These are phyloP conservation scores for Kwoniella newhampshirensis DNA, from an alignment of 768 basidiomycete species.

Conservation along the genomic window DNA sequence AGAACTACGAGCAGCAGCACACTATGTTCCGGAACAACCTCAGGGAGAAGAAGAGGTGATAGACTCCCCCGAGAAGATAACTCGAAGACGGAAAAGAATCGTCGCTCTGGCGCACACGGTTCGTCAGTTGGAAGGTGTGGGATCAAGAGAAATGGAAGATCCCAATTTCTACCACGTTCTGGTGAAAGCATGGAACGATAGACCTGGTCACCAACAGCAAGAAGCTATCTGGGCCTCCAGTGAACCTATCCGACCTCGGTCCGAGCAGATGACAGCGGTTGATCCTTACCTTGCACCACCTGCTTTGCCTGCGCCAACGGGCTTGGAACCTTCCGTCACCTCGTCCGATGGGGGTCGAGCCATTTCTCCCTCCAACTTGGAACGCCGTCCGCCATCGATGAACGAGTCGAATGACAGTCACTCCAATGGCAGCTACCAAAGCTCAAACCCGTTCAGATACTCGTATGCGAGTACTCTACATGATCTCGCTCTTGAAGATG, in stretches of 20 bases:
- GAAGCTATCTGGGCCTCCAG: constrained; percentile 17
- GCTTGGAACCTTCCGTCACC: neutral
- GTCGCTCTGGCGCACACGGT: constrained; percentile 44
- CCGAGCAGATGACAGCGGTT: neutral
- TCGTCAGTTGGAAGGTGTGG: constrained; percentile 42
- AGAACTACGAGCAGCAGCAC: constrained; percentile 37
- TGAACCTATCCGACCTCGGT: constrained; percentile 7
- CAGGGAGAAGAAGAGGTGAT: constrained; percentile 14
- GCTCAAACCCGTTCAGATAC: constrained; percentile 25
- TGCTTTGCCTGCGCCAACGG: constrained; percentile 11
- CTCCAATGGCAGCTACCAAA: constrained; percentile 10
- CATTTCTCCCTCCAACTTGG: constrained; percentile 11
- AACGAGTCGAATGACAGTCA: neutral
- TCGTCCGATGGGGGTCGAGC: neutral
- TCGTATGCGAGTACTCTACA: constrained; percentile 41
- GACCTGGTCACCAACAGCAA: constrained; percentile 18
- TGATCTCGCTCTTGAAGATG: constrained; percentile 34
- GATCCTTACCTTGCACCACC: constrained; percentile 18
- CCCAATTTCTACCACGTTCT: constrained; percentile 34
- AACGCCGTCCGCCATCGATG: constrained; percentile 5
- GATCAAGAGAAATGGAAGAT: constrained; percentile 36
- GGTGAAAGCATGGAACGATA: constrained; percentile 37
- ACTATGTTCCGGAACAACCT: constrained; percentile 27
- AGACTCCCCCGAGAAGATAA: constrained; percentile 28
- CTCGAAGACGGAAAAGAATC: constrained; percentile 32